phyloP scores from a whole-genome alignment of 2,329 filamentous ascomycete species.

The Ciborinia camelliae region DNA sequence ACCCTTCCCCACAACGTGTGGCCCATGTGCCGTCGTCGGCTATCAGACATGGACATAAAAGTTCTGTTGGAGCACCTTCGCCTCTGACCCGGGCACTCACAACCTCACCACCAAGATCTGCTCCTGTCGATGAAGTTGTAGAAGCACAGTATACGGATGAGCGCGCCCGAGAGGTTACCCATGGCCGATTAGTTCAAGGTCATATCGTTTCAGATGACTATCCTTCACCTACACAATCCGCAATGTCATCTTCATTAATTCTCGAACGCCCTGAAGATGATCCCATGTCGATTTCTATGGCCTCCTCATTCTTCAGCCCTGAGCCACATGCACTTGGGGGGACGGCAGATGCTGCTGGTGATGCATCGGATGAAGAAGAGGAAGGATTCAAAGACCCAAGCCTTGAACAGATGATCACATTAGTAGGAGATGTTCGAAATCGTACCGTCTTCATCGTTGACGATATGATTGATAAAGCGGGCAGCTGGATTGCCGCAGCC shows the following conservation, averaged over 20 bases:
- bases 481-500: conserved; percentile 94
- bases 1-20: conserved; percentile 29
- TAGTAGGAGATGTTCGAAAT: conserved; percentile 91
- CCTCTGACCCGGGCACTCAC: conserved; percentile 29
- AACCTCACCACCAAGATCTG: conserved; percentile 25
- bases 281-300: conserved; percentile 65
- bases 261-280: conserved; percentile 63
- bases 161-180: conserved; percentile 83
- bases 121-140: conserved; percentile 30
- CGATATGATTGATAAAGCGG: conserved; percentile 98
- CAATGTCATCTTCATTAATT: conserved; percentile 56
- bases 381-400: conserved; percentile 77
- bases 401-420: conserved; percentile 89
- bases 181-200: conserved; percentile 84
- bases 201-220: conserved; percentile 95
- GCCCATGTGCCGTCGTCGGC: conserved; percentile 29
- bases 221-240: conserved; percentile 72
- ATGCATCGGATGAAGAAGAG: conserved; percentile 87
- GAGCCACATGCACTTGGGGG: conserved; percentile 70
- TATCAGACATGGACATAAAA: conserved; percentile 25
- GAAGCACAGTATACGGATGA: conserved; percentile 53
- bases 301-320: conserved; percentile 76
- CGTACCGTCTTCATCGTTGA: conserved; percentile 92
- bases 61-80: conserved; percentile 23
- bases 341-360: conserved; percentile 76